phyloP scores from a whole-genome alignment of 2,329 filamentous ascomycete genomes.

The Verticillium nubilum region DNA sequence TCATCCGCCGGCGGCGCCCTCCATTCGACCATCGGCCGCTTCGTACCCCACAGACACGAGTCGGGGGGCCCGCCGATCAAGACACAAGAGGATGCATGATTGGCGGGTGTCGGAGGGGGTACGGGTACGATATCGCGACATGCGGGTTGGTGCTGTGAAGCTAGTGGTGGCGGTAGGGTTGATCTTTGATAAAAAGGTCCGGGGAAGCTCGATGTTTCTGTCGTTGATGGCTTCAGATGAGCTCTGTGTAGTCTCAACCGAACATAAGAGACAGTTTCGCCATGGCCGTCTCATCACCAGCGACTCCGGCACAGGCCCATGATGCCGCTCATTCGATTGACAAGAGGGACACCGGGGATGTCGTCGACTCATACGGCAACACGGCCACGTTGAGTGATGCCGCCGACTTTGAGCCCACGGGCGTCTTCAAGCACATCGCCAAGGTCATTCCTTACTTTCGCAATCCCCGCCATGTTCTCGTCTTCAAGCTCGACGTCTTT shows the following conservation, averaged over 20 bases:
- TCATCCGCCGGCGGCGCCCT: not conserved
- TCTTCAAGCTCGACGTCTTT: slow-evolving; percentile 28
- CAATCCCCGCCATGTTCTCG: slow-evolving; percentile 23
- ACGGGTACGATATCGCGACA: not conserved
- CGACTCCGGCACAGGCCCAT: not conserved
- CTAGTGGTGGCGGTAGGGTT: not conserved
- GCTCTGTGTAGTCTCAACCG: not conserved
- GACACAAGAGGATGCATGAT: not conserved
- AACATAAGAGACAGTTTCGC: not conserved
- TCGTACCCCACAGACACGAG: not conserved
- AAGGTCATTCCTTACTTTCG: slow-evolving; percentile 19
- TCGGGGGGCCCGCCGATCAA: not conserved
- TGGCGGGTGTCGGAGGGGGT: not conserved
- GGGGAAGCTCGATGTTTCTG: not conserved
- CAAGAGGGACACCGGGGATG: too few relatives aligned
- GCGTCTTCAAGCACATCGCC: slow-evolving; percentile 11
- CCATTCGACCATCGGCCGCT: not conserved
- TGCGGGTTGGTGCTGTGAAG: not conserved
- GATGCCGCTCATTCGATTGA: too few relatives aligned
- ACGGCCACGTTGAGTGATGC: not conserved
- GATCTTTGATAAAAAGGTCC: not conserved
- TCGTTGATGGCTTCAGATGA: not conserved
- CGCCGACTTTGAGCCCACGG: not conserved
- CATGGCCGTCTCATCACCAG: not conserved
- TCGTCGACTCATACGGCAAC: not conserved